These are phyloP conservation scores for Starmerella bombi DNA, from an alignment of 805 yeast genomes.

Conservation along the genomic window DNA sequence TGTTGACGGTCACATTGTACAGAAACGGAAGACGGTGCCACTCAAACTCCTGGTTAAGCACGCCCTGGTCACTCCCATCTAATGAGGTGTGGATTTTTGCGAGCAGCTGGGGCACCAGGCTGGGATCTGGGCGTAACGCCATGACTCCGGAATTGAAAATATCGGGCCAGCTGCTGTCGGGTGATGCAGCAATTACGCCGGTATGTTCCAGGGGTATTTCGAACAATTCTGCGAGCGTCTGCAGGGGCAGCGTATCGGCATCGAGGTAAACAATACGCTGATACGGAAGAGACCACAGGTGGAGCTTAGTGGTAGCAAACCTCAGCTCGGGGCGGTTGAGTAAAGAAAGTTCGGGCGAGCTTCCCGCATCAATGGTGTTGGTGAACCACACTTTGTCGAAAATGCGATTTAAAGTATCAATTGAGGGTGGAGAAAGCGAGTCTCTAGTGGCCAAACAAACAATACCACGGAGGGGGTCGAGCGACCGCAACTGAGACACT, in stretches of 20 bases:
- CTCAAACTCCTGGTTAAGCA: slow-evolving; percentile 45
- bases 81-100: slow-evolving; percentile 33
- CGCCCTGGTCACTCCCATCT: slow-evolving; percentile 91
- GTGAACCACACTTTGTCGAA: slow-evolving; percentile 25
- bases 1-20: slow-evolving; percentile 62
- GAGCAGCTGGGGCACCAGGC: slow-evolving; percentile 33
- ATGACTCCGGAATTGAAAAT: slow-evolving; percentile 73
- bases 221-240: slow-evolving; percentile 23
- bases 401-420: slow-evolving; percentile 14
- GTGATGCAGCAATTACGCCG: slow-evolving; percentile 35
- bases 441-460: slow-evolving; percentile 24
- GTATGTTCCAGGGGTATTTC: background rate
- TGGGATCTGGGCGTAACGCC: slow-evolving; percentile 40
- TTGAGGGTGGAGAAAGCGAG: slow-evolving; percentile 16
- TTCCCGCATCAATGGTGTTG: slow-evolving; percentile 21
- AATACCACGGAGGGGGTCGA: slow-evolving; percentile 20
- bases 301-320: slow-evolving; percentile 39
- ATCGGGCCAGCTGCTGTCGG: slow-evolving; percentile 90
- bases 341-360: slow-evolving; percentile 22
- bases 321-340: slow-evolving; percentile 40
- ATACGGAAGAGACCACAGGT: slow-evolving; percentile 39
- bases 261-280: slow-evolving; percentile 38
- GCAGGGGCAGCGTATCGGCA: slow-evolving; percentile 40
- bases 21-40: slow-evolving; percentile 71
- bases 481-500: slow-evolving; percentile 28